Evolutionary conservation across 345 rosid species (phyloP).

Genomic region (Carallia pectinifolia): DNA sequence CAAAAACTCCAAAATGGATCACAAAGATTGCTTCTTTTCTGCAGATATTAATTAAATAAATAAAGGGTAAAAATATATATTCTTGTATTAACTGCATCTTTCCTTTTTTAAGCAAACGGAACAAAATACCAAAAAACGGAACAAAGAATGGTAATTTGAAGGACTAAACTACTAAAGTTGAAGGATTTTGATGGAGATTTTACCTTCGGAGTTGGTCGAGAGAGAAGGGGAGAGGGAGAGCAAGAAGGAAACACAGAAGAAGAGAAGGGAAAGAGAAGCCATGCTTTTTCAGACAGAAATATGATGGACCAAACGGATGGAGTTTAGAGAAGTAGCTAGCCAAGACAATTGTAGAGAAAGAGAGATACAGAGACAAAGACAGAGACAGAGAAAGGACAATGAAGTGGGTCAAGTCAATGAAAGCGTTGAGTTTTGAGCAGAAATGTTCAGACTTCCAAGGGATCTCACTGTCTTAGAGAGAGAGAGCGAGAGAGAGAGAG

Average conservation of each 20-base stretch:
- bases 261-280: not conserved
- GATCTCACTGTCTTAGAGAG: too few relatives aligned
- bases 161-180: constrained; percentile 8
- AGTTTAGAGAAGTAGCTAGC: not conserved
- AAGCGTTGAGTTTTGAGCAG: too few relatives aligned
- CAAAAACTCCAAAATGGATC: not conserved
- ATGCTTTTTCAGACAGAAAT: not conserved
- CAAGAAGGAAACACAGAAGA: constrained; percentile 19
- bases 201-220: constrained; percentile 63
- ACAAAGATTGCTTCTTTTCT: not conserved
- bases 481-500: too few relatives aligned
- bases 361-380: too few relatives aligned
- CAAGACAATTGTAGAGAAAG: not conserved
- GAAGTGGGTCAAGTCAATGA: too few relatives aligned
- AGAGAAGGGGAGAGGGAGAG: constrained; percentile 37
- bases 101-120: not conserved
- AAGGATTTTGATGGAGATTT: constrained; percentile 2
- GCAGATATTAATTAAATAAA: too few relatives aligned
- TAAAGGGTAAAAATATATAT: not conserved
- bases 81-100: not conserved
- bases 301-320: not conserved
- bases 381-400: too few relatives aligned
- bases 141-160: not conserved
- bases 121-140: not conserved
- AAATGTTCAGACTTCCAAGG: too few relatives aligned